phyloP scores from a whole-genome alignment of 805 yeast species.

The Barnettozyma sucrosica region DNA sequence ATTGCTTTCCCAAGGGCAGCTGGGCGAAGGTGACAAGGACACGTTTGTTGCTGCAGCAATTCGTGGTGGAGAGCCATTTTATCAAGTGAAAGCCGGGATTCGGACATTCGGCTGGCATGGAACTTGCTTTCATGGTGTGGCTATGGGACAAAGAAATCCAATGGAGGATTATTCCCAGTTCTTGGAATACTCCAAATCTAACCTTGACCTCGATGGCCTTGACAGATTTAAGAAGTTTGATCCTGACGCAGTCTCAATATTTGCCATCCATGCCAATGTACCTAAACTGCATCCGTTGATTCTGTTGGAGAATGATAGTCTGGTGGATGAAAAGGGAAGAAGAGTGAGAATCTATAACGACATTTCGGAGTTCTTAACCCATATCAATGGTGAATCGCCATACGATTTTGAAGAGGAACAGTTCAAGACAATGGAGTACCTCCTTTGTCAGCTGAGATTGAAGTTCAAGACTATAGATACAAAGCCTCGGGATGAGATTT shows the following conservation, averaged over 20 bases:
- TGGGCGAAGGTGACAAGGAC: slow-evolving; percentile 3
- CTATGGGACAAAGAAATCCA: not conserved
- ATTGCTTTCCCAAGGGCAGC: not conserved
- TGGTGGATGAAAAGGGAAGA: not conserved
- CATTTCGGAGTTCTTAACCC: not conserved
- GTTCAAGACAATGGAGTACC: not conserved
- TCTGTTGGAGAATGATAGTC: not conserved
- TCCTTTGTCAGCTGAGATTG: not conserved
- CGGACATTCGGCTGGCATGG: slow-evolving; percentile 1
- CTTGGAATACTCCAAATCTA: not conserved
- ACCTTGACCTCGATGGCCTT: not conserved
- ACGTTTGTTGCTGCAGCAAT: not conserved
- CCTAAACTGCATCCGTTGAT: not conserved
- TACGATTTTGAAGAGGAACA: slow-evolving; percentile 1
- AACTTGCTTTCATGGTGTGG: not conserved
- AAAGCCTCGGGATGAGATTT: not conserved
- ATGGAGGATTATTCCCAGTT: not conserved
- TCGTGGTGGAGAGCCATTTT: slow-evolving; percentile 1
- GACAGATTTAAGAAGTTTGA: not conserved
- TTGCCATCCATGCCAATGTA: not conserved
- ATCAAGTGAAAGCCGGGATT: not conserved
- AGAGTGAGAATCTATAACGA: not conserved
- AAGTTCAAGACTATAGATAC: not conserved
- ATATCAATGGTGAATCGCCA: not conserved
- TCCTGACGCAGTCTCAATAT: not conserved